Evolutionary conservation across 225 moss, liverwort and hornwort genomes (phyloP).

Genomic region (Pseudoscleropodium purum): DNA sequence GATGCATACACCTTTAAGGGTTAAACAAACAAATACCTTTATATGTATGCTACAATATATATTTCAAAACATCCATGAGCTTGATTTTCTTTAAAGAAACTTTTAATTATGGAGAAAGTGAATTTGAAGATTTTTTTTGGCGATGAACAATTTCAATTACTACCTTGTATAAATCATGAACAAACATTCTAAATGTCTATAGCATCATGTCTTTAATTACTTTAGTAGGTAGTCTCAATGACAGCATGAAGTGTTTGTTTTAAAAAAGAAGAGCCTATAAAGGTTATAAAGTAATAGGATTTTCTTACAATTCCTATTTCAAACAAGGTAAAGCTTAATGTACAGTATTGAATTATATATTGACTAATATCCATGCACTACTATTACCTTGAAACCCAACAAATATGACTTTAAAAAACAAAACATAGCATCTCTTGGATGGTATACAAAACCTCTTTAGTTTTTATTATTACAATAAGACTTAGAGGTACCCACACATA

Average conservation of each 20-base stretch:
- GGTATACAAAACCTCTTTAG: not conserved
- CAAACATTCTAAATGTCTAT: too few relatives aligned
- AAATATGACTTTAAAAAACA: not conserved
- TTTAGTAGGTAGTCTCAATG: not conserved
- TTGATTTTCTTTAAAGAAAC: not conserved
- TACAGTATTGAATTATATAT: not conserved
- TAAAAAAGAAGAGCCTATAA: too few relatives aligned
- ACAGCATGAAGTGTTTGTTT: not conserved
- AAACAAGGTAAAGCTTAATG: not conserved
- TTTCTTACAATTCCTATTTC: not conserved
- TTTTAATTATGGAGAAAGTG: not conserved
- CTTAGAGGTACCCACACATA: rapidly evolving
- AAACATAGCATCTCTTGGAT: not conserved
- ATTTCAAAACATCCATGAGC: not conserved
- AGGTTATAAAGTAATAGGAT: not conserved
- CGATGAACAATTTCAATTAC: not conserved
- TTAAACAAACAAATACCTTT: not conserved
- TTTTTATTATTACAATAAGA: not conserved
- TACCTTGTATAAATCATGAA: rapidly evolving
- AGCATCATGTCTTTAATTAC: not conserved
- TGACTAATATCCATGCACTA: rapidly evolving
- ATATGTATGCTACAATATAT: too few relatives aligned
- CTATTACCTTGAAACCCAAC: not conserved
- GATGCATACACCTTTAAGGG: too few relatives aligned
- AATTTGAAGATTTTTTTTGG: not conserved